Percentiles rank a stretch among this genome's conserved stretches.
These are phyloP conservation scores for Arachis hypogaea DNA, from an alignment of 306 rosid genomes.

Conservation along the genomic window DNA sequence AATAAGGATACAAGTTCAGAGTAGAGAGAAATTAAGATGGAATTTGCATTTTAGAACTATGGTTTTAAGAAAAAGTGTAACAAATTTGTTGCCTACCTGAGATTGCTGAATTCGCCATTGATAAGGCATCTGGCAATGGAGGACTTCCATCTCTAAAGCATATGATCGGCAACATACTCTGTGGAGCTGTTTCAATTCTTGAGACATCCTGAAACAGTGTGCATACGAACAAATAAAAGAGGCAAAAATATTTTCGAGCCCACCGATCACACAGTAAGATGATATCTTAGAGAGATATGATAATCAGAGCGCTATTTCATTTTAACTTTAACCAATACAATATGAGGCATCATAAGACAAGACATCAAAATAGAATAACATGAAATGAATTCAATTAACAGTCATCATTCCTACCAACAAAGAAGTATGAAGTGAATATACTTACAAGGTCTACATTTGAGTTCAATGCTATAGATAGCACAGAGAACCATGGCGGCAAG, in stretches of 20 bases:
- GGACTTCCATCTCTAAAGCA: too few species aligned
- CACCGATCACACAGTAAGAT: background rate
- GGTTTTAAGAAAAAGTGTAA: conserved; percentile 25
- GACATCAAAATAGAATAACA: conserved; percentile 20
- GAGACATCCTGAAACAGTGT: conserved; percentile 57
- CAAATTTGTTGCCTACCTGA: too few species aligned
- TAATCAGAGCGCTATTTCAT: conserved; percentile 5
- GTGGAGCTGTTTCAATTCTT: conserved; percentile 52
- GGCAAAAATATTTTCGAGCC: conserved; percentile 35
- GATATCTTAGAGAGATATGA: background rate
- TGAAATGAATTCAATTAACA: conserved; percentile 9
- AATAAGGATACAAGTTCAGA: background rate
- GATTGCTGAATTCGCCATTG: too few species aligned
- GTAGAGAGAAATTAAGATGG: conserved; percentile 16
- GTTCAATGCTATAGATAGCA: conserved; percentile 62
- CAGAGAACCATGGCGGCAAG: conserved; percentile 80
- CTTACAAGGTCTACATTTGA: conserved; percentile 79
- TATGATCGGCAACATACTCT: conserved; percentile 16
- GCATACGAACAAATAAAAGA: conserved; percentile 30
- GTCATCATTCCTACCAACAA: conserved; percentile 22
- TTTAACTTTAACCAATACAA: conserved; percentile 2
- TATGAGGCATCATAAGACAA: conserved; percentile 24
- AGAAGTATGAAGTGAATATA: conserved; percentile 22
- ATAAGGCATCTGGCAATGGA: too few species aligned
- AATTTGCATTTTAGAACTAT: conserved; percentile 15